Conservation (phyloP, 1,139 yeast genomes). For the Hemisphaericaspora xylanilytica region DNA sequence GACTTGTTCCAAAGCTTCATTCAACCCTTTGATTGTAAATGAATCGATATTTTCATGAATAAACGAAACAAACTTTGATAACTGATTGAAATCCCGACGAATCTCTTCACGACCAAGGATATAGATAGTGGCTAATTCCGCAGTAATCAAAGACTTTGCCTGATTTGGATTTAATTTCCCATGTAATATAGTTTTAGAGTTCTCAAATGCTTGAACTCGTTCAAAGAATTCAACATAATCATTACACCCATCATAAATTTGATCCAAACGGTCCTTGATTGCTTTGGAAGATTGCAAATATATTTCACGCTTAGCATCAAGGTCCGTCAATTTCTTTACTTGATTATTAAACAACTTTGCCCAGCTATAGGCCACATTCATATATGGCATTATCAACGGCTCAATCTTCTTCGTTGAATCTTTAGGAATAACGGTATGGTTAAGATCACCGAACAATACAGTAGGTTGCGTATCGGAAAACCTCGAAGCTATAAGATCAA, state of each 20-base stretch:
- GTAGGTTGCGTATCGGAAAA: slow-evolving; percentile 18
- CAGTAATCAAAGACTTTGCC: slow-evolving; percentile 14
- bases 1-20: slow-evolving; percentile 15
- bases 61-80: slow-evolving; percentile 17
- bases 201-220: slow-evolving; percentile 20
- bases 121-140: slow-evolving; percentile 24
- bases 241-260: background rate
- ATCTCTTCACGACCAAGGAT: slow-evolving; percentile 16
- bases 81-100: slow-evolving; percentile 9
- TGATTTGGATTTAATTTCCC: slow-evolving; percentile 18
- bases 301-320: slow-evolving; percentile 5
- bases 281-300: background rate
- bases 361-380: slow-evolving; percentile 33
- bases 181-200: slow-evolving; percentile 15
- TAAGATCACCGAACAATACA: slow-evolving; percentile 20
- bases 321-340: slow-evolving; percentile 18
- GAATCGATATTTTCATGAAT: slow-evolving; percentile 16
- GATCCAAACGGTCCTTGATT: slow-evolving; percentile 1
- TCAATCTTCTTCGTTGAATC: slow-evolving; percentile 6
- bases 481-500: slow-evolving; percentile 31
- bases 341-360: slow-evolving; percentile 26
- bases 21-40: slow-evolving; percentile 22
- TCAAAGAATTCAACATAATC: slow-evolving; percentile 16
- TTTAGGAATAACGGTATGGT: slow-evolving; percentile 23
- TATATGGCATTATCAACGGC: slow-evolving; percentile 22